Percentiles rank a stretch among this genome's conserved stretches.
phyloP scores from a whole-genome alignment of 306 rosid species.

The Ammopiptanthus mongolicus region DNA sequence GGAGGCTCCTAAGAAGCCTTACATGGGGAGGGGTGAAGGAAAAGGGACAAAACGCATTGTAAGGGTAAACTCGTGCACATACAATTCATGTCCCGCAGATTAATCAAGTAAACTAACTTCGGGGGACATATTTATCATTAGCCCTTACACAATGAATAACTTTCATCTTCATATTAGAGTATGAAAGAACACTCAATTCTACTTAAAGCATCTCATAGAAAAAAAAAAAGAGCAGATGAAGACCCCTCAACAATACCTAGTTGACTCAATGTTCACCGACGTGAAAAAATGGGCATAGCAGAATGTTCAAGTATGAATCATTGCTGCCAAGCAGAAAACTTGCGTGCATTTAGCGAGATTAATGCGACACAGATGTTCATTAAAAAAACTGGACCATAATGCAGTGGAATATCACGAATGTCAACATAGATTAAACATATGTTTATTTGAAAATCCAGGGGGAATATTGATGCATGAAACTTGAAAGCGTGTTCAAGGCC shows the following conservation, averaged over 20 bases:
- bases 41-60: too few relatives aligned
- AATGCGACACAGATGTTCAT: not conserved
- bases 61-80: too few relatives aligned
- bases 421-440: not conserved
- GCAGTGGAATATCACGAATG: not conserved
- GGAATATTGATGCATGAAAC: not conserved
- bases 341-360: not conserved
- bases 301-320: not conserved
- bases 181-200: not conserved
- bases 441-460: too few relatives aligned
- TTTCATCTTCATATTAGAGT: not conserved
- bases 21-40: too few relatives aligned
- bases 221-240: not conserved
- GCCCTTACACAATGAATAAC: not conserved
- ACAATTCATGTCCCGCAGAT: too few relatives aligned
- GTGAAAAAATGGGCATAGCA: conserved; percentile 2
- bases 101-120: too few relatives aligned
- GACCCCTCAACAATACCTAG: not conserved
- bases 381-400: not conserved
- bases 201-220: not conserved
- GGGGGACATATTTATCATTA: not conserved
- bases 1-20: too few relatives aligned
- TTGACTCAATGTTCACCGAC: conserved; percentile 3
- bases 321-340: too few relatives aligned
- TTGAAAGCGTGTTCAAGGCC: not conserved